A percentile compares a stretch with the other conserved stretches of the same genome.
Evolutionary conservation across 176 grass and related monocot species (phyloP).

Genomic region (Aegilops umbellulata): DNA sequence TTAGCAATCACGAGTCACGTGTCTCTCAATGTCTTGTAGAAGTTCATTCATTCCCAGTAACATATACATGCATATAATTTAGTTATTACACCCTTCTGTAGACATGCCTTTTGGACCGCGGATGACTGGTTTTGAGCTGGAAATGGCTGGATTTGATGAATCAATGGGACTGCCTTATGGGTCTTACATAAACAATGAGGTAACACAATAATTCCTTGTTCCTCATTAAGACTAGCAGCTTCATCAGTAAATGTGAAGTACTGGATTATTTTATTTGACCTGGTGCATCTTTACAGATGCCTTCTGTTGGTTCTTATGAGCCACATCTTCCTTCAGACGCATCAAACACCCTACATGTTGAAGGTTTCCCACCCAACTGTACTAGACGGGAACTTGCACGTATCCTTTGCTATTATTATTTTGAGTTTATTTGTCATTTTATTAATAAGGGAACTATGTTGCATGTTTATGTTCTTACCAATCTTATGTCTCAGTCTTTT

Average conservation of each 20-base stretch:
- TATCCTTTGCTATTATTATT: conserved; percentile 47
- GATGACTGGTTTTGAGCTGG: conserved; percentile 5
- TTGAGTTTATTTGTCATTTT: neutral
- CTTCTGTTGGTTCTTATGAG: conserved; percentile 28
- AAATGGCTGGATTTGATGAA: conserved; percentile 43
- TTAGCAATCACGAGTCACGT: neutral
- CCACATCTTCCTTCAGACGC: neutral
- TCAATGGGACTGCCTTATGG: conserved; percentile 55
- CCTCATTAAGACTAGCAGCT: neutral
- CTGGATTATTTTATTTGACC: neutral
- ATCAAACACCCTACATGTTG: conserved; percentile 57
- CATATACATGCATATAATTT: neutral
- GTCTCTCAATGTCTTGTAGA: neutral
- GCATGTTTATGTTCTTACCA: no score
- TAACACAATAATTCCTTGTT: conserved; percentile 24
- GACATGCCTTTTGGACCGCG: conserved; percentile 39
- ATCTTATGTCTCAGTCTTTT: no score
- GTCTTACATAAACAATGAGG: conserved; percentile 57
- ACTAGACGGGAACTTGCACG: conserved; percentile 63
- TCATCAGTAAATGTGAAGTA: neutral
- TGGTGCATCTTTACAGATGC: conserved; percentile 25
- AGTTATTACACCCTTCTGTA: conserved; percentile 25
- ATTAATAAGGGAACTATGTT: neutral
- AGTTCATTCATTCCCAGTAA: neutral
- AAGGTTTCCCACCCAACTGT: conserved; percentile 55